Percentiles rank a stretch among this genome's conserved stretches.
These are phyloP conservation scores for Coemansia sp. DNA, from an alignment of 192 early-diverging fungal species.

Conservation along the genomic window DNA sequence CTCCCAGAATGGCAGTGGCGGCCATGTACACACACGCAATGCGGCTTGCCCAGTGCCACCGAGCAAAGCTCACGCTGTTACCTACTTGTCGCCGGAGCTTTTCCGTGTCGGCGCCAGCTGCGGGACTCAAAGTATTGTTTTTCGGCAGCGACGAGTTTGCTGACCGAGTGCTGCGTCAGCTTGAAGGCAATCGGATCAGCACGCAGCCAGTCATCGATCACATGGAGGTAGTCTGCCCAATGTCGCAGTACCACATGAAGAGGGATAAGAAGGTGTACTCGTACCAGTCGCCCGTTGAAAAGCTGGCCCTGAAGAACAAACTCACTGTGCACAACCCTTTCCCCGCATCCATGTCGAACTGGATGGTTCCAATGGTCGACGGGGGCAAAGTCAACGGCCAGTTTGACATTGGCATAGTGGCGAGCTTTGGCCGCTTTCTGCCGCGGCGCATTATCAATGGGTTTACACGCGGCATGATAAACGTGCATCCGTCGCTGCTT, in stretches of 20 bases:
- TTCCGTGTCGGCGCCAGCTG: not conserved
- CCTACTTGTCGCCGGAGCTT: not conserved
- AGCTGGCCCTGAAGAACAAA: not conserved
- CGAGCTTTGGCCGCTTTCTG: conserved; percentile 93
- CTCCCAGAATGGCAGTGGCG: conserved; percentile 1
- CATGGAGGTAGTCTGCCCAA: conserved; percentile 22
- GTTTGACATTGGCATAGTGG: conserved; percentile 89
- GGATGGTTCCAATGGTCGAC: conserved; percentile 13
- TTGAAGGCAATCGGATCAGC: conserved; percentile 59
- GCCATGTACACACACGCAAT: not conserved
- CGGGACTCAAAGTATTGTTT: conserved; percentile 66
- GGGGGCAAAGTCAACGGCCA: not conserved
- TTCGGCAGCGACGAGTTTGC: conserved; percentile 92
- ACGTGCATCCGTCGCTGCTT: conserved; percentile 93
- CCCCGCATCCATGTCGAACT: not conserved
- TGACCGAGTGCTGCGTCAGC: conserved; percentile 58
- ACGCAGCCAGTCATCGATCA: conserved; percentile 9
- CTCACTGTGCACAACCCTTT: conserved; percentile 5
- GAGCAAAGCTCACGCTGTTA: not conserved
- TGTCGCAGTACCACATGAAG: conserved; percentile 7
- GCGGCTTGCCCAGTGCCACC: not conserved
- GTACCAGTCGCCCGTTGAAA: conserved; percentile 16
- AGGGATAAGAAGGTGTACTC: conserved; percentile 9
- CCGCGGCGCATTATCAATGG: conserved; percentile 68
- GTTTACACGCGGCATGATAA: conserved; percentile 74